A percentile compares a stretch with the other conserved stretches of the same genome.
These are phyloP conservation scores for Hyaloscypha variabilis DNA, from an alignment of 495 filamentous ascomycete species.

Conservation along the genomic window DNA sequence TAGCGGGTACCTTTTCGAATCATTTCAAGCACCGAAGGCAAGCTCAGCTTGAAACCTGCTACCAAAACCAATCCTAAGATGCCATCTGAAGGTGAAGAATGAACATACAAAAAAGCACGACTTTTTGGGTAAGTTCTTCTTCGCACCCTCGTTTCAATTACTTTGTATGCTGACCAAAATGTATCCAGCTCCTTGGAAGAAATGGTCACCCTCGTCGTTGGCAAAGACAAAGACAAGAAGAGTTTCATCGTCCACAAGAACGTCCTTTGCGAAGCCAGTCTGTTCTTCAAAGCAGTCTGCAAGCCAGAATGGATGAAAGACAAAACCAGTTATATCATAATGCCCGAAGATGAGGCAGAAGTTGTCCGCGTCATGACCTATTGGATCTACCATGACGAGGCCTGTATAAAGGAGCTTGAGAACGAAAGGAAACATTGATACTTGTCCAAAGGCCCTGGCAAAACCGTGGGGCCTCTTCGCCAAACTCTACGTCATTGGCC, in stretches of 20 bases:
- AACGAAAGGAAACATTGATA: not conserved
- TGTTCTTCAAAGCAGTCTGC: conserved; percentile 9
- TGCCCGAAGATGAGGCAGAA: conserved; percentile 12
- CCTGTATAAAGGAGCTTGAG: too few species aligned
- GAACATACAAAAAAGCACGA: too few species aligned
- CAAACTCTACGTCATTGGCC: conserved; percentile 8
- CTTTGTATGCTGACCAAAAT: too few species aligned
- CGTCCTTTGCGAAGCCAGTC: not conserved
- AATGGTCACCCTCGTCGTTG: conserved; percentile 7
- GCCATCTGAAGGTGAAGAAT: too few species aligned
- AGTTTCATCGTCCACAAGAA: conserved; percentile 13
- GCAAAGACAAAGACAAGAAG: not conserved
- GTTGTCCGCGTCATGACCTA: conserved; percentile 1
- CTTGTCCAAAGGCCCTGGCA: not conserved
- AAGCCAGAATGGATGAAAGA: conserved; percentile 12
- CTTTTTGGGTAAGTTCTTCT: too few species aligned
- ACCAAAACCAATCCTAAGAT: too few species aligned
- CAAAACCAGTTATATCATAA: not conserved
- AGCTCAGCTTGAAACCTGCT: too few species aligned
- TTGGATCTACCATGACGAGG: conserved; percentile 16
- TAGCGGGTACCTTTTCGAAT: too few species aligned
- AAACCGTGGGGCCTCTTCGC: not conserved
- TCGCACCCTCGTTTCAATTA: too few species aligned
- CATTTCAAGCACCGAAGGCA: too few species aligned
- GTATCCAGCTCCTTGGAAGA: conserved; percentile 3